phyloP scores from a whole-genome alignment of 768 basidiomycete genomes.

The Mrakia frigida region DNA sequence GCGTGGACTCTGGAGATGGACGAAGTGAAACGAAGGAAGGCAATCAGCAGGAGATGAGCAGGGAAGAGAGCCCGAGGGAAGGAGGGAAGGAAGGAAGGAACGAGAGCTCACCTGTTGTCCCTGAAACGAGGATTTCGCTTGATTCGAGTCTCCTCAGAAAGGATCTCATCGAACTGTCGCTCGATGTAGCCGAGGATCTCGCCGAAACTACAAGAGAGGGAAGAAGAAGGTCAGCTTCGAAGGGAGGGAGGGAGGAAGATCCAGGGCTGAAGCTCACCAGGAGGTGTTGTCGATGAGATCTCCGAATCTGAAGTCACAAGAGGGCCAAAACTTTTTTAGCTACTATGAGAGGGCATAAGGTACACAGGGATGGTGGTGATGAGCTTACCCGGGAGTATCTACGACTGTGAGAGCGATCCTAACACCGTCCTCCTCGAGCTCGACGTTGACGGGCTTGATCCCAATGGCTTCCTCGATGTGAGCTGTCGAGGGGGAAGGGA shows the following conservation, averaged over 20 bases:
- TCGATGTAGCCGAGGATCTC: conserved; percentile 96
- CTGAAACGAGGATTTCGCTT: conserved; percentile 99
- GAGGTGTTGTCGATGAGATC: conserved; percentile 99
- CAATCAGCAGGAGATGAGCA: not conserved
- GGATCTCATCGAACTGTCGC: conserved; percentile 96
- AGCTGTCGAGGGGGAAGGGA: conserved; percentile 61
- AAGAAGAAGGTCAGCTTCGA: conserved; percentile 3
- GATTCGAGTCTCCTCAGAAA: conserved; percentile 97
- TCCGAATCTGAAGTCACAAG: conserved; percentile 56
- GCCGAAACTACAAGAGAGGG: conserved; percentile 63
- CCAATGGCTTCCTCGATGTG: conserved; percentile 90
- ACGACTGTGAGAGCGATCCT: conserved; percentile 97
- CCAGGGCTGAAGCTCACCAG: conserved; percentile 59
- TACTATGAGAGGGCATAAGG: not conserved
- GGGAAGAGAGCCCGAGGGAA: not conserved
- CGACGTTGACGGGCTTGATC: conserved; percentile 92
- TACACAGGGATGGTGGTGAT: not conserved
- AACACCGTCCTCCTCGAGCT: conserved; percentile 97
- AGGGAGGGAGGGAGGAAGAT: not conserved
- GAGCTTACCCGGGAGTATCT: conserved; percentile 75
- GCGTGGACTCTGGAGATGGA: conserved; percentile 59
- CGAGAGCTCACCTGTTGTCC: conserved; percentile 60
- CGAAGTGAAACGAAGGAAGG: not conserved
- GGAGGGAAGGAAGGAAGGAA: not conserved
- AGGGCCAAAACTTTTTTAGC: not conserved